Base-by-base conservation (phyloP, 768 basidiomycete genomes). In the Dacryopinax spathularia region DNA sequence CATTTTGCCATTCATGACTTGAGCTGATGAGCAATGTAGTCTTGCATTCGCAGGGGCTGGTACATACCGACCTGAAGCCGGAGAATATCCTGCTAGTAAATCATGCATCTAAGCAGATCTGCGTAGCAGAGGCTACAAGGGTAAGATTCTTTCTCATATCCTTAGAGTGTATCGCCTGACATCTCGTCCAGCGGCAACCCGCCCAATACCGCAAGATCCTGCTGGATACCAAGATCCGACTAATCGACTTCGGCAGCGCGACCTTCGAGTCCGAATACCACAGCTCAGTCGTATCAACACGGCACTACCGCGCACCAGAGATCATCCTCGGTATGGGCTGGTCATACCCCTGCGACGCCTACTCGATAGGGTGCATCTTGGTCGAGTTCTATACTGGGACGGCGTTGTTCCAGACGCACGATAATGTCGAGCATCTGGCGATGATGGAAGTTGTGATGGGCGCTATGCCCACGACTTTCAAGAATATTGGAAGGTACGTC, bases 401-500 rank as follows among this genome's bases (percentile, higher is more conserved):
- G 34, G 96, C 96, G 7, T 82, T 99, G n/a, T 99, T 96, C 77
- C 96, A 99, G 75, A 98, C 96, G 0, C 96, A 98, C 70, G 95
- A 98, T 75, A 98, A 99, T 73, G 82, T 98, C 9, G 96, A 99
- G 73, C 96, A 99, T 75, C 84, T 99, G 15, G 96, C 95, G 37
- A 99, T 99, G 96, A 99, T 99, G 96, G 94, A 98, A 73, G 87
- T 89, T 73, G 96, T 98, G 36, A 97, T 98, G 89, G 95, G 95
- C 64, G 90, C 89, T 77, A 94, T 98, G 87, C 91, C 94, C 0
- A 85, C 88, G 60, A 84, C 86, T 4, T 91, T 95, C 61, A 63
- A 70, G n/a, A 69, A 72, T 25, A 66, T 68, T 62, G 75, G 71
- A 34, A 60, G 64, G 73, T 73, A 59, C 62, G 72, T 68, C 16